Conservation (phyloP, 139 green algal genomes). For the Microglena sp. region DNA sequence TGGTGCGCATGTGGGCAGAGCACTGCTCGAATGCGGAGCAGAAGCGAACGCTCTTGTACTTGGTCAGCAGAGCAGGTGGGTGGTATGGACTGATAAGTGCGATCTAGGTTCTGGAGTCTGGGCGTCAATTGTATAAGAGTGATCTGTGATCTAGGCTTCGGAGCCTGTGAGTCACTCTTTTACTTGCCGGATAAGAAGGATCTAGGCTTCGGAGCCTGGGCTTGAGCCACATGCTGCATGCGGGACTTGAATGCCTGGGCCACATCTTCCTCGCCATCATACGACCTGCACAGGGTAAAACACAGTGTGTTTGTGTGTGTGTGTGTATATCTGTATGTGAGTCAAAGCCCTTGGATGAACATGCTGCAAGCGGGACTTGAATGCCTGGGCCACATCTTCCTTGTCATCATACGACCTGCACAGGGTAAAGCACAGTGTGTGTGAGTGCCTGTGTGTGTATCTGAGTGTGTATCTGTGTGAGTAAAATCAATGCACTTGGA, state of each 20-base stretch:
- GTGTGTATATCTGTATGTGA: background rate
- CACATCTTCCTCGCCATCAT: conserved; percentile 77
- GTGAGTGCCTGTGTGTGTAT: no score
- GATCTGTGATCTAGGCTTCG: background rate
- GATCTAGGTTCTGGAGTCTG: no score
- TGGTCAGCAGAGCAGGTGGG: conserved; percentile 15
- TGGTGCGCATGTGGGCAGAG: conserved; percentile 80
- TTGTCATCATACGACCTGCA: conserved; percentile 71
- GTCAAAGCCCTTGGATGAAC: conserved; percentile 1
- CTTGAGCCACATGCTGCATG: conserved; percentile 39
- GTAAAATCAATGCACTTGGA: background rate
- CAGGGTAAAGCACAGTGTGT: no score
- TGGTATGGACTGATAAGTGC: background rate
- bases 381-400: conserved; percentile 73
- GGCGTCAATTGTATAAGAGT: conserved; percentile 3
- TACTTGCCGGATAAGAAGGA: background rate
- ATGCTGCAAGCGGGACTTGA: conserved; percentile 54
- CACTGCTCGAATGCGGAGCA: conserved; percentile 61
- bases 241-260: conserved; percentile 67
- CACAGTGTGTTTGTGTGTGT: no score
- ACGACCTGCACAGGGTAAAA: conserved; percentile 27
- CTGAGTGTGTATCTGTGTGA: background rate
- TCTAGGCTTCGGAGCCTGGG: conserved; percentile 2
- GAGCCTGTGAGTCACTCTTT: background rate
- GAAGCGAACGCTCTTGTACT: conserved; percentile 31